Evolutionary conservation across 2,329 filamentous ascomycete genomes (phyloP), one percentile per base, ranked within the genome.

Genomic region (Bertia moriformis): DNA sequence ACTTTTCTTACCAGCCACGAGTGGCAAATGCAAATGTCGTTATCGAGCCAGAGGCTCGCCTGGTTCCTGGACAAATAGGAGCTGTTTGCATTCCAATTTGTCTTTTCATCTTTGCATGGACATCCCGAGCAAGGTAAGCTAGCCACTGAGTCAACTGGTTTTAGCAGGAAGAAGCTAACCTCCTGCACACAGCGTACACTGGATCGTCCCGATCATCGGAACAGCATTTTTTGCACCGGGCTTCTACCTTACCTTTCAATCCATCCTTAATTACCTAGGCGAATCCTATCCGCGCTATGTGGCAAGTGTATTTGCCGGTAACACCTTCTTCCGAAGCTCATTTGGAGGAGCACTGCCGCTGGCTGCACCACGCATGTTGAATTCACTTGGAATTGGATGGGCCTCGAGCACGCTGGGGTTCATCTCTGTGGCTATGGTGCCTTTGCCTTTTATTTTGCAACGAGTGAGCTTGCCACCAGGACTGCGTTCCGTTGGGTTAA

Each of bases 211-310:
- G 24, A 58, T 64, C 42, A 45, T 60, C 15, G 59, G 62, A 10
- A 55, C 55, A 1, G 47, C 46, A 2, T 60, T 56, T 42, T 65
- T 67, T 45, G 45, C 52, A 10, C 49, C 58, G 30, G 63, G 62
- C 4, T 51, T 55, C 2, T 59, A 67, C 44, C 46, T 65, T n/a
- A 55, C 69, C 4, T 67, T 68, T 51, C 63, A 66, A 38, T 53
- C 53, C 1, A 59, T 67, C 0, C 50, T 69, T 18, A 66, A 51
- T 18, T 60, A 64, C 44, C 52, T 61, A 10, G 53, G 51, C 3
- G 54, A 60, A 39, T 51, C 51, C 4, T 61, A 62, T 43, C 50
- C 51, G 3, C 47, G 51, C n/a, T 55, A 59, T 38, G 58, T 59
- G 1, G 58, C 55, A n/a, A 54, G 51, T 2, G 53, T 59, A 12